These are phyloP conservation scores for Teratosphaeriaceae sp. DNA, from an alignment of 2,329 filamentous ascomycete genomes.

Conservation along the genomic window DNA sequence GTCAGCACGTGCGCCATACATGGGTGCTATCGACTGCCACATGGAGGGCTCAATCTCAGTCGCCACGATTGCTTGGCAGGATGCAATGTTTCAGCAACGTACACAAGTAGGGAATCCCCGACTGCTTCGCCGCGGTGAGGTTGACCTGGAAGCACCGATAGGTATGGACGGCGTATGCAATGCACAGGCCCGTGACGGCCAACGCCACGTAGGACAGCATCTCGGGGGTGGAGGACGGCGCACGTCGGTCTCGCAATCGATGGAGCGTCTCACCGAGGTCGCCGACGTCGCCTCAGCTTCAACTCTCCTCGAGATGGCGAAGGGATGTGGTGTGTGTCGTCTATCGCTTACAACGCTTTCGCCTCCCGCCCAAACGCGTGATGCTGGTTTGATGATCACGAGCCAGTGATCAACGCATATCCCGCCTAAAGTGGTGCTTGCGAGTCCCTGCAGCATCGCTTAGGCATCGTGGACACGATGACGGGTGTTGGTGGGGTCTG, in stretches of 20 bases:
- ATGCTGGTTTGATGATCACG: not conserved
- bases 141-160: conserved; percentile 35
- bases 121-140: conserved; percentile 38
- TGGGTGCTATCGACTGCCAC: no score
- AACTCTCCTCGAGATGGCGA: not conserved
- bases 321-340: not conserved
- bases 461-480: not conserved
- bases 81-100: not conserved
- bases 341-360: not conserved
- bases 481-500: not conserved
- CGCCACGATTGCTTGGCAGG: not conserved
- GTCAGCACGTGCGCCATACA: not conserved
- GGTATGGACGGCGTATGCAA: conserved; percentile 29
- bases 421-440: not conserved
- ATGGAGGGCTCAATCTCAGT: not conserved
- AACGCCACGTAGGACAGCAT: conserved; percentile 25
- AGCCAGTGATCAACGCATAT: not conserved
- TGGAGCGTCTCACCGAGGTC: no score
- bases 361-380: not conserved
- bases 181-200: conserved; percentile 24
- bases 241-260: not conserved
- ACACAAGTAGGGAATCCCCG: conserved; percentile 39
- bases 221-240: not conserved
- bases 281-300: no score
- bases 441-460: conserved; percentile 2